Conservation (phyloP, 2,329 filamentous ascomycete genomes). For the Fusarium circinatum region DNA sequence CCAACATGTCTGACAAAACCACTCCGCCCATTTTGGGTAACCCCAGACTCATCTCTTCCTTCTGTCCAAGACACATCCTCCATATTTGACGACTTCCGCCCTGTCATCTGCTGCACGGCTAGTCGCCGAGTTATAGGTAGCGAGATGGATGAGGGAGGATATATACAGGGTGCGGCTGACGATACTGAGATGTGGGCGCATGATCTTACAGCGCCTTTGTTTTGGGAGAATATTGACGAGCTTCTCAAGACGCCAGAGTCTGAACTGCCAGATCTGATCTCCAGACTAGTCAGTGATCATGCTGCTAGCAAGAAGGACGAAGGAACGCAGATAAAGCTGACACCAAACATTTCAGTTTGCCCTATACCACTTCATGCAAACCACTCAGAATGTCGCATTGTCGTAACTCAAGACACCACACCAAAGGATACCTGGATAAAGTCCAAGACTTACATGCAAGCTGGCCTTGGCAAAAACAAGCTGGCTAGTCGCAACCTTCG, state of each 20-base stretch:
- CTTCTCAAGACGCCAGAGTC: slow-evolving; percentile 74
- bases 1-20: slow-evolving; percentile 72
- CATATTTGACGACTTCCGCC: slow-evolving; percentile 69
- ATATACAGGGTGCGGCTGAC: slow-evolving; percentile 94
- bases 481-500: slow-evolving; percentile 86
- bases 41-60: slow-evolving; percentile 68
- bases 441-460: slow-evolving; percentile 56
- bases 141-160: slow-evolving; percentile 71
- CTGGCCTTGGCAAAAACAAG: slow-evolving; percentile 78
- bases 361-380: slow-evolving; percentile 43
- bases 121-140: slow-evolving; percentile 76
- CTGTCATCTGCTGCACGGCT: slow-evolving; percentile 86
- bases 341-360: slow-evolving; percentile 52
- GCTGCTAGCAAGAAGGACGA: slow-evolving; percentile 16
- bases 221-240: slow-evolving; percentile 75
- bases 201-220: slow-evolving; percentile 80
- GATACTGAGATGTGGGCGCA: slow-evolving; percentile 94
- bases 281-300: slow-evolving; percentile 52
- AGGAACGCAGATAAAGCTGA: slow-evolving; percentile 45
- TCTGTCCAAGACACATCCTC: slow-evolving; percentile 40
- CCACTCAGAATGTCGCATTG: slow-evolving; percentile 52
- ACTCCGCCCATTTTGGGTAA: slow-evolving; percentile 82
- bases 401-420: slow-evolving; percentile 56
- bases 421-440: slow-evolving; percentile 55
- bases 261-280: slow-evolving; percentile 65